phyloP scores from a whole-genome alignment of 139 green algal species.

The Coelastrella sp. region DNA sequence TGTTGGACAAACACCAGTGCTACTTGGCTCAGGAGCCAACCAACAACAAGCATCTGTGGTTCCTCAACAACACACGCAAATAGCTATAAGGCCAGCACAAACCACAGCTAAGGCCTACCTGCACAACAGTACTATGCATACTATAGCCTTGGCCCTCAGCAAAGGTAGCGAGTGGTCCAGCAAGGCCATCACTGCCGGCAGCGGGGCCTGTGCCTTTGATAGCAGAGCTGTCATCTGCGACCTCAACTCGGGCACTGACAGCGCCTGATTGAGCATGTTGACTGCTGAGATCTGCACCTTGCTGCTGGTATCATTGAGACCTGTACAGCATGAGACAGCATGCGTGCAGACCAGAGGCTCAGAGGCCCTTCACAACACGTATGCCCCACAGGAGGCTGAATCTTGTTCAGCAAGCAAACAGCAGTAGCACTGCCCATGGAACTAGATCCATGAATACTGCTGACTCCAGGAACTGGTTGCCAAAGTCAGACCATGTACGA shows the following conservation, averaged over 20 bases:
- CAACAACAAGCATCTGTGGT: too few species aligned
- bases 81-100: too few species aligned
- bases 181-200: slow-evolving; percentile 69
- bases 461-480: not conserved
- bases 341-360: not conserved
- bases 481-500: too few species aligned
- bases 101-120: not conserved
- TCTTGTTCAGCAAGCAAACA: too few species aligned
- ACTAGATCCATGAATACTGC: too few species aligned
- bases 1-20: too few species aligned
- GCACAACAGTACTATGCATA: slow-evolving; percentile 72
- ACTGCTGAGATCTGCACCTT: slow-evolving; percentile 79
- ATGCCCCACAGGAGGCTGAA: too few species aligned
- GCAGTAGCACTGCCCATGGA: too few species aligned
- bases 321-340: slow-evolving; percentile 33
- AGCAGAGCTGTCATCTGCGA: slow-evolving; percentile 11
- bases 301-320: slow-evolving; percentile 54
- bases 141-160: slow-evolving; percentile 79
- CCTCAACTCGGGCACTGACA: not conserved
- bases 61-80: too few species aligned
- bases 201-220: slow-evolving; percentile 66
- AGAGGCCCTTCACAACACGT: too few species aligned
- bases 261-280: slow-evolving; percentile 80
- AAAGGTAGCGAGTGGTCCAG: slow-evolving; percentile 75
- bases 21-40: too few species aligned